These are phyloP conservation scores for Coemansia sp. DNA, from an alignment of 192 early-diverging fungal genomes.

Conservation along the genomic window DNA sequence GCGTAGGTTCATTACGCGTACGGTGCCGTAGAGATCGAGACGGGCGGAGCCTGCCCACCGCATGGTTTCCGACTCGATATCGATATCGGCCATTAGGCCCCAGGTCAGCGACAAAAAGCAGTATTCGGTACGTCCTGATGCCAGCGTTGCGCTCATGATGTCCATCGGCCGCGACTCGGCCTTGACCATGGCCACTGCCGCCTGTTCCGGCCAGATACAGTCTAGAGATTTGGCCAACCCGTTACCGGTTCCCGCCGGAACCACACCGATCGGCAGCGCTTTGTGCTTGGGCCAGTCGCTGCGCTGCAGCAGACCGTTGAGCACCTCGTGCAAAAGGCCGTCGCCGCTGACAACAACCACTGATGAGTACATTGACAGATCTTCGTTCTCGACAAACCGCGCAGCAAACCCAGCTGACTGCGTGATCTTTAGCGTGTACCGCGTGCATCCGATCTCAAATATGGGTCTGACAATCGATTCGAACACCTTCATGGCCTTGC, in stretches of 20 bases:
- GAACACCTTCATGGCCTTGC: constrained; percentile 44
- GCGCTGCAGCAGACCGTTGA: constrained; percentile 50
- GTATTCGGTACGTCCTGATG: constrained; percentile 47
- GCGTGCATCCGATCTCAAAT: constrained; percentile 34
- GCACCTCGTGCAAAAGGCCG: constrained; percentile 51
- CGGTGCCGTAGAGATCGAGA: constrained; percentile 46
- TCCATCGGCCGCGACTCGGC: constrained; percentile 56
- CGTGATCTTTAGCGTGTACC: constrained; percentile 44
- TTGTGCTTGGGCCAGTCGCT: constrained; percentile 47
- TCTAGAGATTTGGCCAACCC: constrained; percentile 55
- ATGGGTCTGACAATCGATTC: constrained; percentile 53
- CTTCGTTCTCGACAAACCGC: constrained; percentile 36
- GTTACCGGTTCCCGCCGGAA: constrained; percentile 53
- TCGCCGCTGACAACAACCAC: constrained; percentile 51
- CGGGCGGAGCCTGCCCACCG: constrained; percentile 56
- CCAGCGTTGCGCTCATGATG: constrained; percentile 58
- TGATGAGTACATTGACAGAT: constrained; percentile 36
- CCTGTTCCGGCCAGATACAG: constrained; percentile 46
- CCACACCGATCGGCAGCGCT: constrained; percentile 40
- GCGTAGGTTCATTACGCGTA: constrained; percentile 62
- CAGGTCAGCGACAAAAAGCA: constrained; percentile 60
- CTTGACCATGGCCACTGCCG: constrained; percentile 58
- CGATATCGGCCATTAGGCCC: constrained; percentile 62
- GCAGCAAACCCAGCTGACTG: constrained; percentile 29
- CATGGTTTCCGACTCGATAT: constrained; percentile 64